Evolutionary conservation across 2,329 filamentous ascomycete species (phyloP).

Genomic region (Diaporthe nobilis): DNA sequence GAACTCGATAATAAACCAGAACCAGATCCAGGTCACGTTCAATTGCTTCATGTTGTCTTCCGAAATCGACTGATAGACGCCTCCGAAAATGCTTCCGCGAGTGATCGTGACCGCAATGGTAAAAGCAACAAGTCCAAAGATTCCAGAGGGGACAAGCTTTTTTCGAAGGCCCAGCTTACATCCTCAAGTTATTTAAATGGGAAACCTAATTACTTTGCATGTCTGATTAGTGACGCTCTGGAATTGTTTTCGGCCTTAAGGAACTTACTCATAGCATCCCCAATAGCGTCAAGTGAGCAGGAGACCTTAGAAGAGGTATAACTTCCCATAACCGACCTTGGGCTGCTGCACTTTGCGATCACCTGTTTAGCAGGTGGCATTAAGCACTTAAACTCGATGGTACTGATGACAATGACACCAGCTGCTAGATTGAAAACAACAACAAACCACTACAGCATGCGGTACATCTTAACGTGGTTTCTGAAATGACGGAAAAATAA

Average conservation of each 20-base stretch:
- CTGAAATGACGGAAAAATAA: constrained; percentile 37
- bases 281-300: neutral
- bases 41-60: neutral
- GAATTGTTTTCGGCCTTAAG: neutral
- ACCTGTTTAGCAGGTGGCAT: neutral
- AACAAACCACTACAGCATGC: constrained; percentile 41
- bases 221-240: neutral
- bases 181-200: constrained; percentile 41
- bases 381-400: neutral
- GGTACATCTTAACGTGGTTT: constrained; percentile 27
- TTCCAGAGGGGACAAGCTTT: constrained; percentile 39
- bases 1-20: constrained; percentile 44
- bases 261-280: neutral
- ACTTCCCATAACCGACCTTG: neutral
- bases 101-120: constrained; percentile 44
- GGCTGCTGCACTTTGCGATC: neutral
- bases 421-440: constrained; percentile 36
- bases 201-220: constrained; percentile 42
- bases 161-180: constrained; percentile 39
- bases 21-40: constrained; percentile 39
- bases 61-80: constrained; percentile 34
- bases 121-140: constrained; percentile 42
- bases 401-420: constrained; percentile 21
- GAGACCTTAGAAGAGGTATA: neutral
- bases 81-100: constrained; percentile 42